phyloP scores from a whole-genome alignment of 805 yeast genomes.

The Candida verbasci region DNA sequence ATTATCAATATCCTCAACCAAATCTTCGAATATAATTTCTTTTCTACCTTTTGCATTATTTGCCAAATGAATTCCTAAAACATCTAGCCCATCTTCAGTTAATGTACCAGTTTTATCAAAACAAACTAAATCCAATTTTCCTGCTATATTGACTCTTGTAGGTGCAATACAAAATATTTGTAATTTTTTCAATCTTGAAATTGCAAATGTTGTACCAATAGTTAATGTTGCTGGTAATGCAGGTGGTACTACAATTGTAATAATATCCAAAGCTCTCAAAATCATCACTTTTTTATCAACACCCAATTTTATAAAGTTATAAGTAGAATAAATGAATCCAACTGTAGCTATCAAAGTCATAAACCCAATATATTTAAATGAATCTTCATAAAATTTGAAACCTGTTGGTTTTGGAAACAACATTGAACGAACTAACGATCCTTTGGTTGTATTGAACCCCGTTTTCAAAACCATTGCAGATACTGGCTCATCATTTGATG shows the following conservation, averaged over 20 bases:
- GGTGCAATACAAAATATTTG: slow-evolving; percentile 90
- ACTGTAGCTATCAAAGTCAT: slow-evolving; percentile 81
- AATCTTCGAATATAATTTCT: slow-evolving; percentile 31
- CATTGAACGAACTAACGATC: slow-evolving; percentile 91
- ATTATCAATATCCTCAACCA: slow-evolving; percentile 13
- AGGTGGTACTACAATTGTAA: slow-evolving; percentile 97
- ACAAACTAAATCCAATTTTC: slow-evolving; percentile 83
- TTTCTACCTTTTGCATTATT: slow-evolving; percentile 38
- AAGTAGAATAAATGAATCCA: slow-evolving; percentile 82
- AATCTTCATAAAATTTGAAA: slow-evolving; percentile 89
- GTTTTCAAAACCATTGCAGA: slow-evolving; percentile 84
- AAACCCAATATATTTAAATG: slow-evolving; percentile 92
- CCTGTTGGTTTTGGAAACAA: slow-evolving; percentile 92
- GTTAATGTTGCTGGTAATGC: slow-evolving; percentile 97
- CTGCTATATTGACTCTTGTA: slow-evolving; percentile 92
- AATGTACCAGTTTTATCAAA: slow-evolving; percentile 97
- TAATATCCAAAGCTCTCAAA: slow-evolving; percentile 85
- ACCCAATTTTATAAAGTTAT: slow-evolving; percentile 76
- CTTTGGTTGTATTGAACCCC: slow-evolving; percentile 94
- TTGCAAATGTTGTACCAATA: slow-evolving; percentile 92
- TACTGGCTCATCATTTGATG: slow-evolving; percentile 70
- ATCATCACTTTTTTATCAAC: slow-evolving; percentile 66
- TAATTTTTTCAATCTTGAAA: slow-evolving; percentile 60
- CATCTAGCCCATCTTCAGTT: slow-evolving; percentile 94
- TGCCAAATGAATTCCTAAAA: slow-evolving; percentile 53